These are phyloP conservation scores for Blastomyces emzantsi DNA, from an alignment of 2,329 filamentous ascomycete genomes.

Conservation along the genomic window DNA sequence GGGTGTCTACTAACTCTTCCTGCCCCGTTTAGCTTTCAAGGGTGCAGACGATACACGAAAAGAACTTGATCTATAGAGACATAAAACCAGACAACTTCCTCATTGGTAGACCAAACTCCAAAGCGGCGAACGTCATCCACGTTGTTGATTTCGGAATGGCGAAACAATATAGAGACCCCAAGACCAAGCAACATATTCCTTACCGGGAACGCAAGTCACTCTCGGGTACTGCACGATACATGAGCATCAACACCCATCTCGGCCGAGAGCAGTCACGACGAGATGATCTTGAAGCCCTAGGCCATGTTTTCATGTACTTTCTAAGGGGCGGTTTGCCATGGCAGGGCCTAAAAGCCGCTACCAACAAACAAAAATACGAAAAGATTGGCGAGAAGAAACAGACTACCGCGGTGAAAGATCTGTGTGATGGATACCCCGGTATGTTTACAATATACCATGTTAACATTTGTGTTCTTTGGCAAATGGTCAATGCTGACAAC, in stretches of 20 bases:
- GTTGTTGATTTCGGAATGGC: slow-evolving; percentile 99
- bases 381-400: slow-evolving; percentile 99
- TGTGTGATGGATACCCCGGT: slow-evolving; percentile 89
- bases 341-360: slow-evolving; percentile 60
- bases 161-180: slow-evolving; percentile 97
- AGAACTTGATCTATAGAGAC: slow-evolving; percentile 97
- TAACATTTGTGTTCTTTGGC: too few relatives aligned
- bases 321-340: slow-evolving; percentile 56
- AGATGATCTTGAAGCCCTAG: slow-evolving; percentile 84
- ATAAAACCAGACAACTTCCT: slow-evolving; percentile 99
- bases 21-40: slow-evolving; percentile 58
- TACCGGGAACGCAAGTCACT: slow-evolving; percentile 95
- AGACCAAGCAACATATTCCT: slow-evolving; percentile 98
- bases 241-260: slow-evolving; percentile 99
- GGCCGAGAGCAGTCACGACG: slow-evolving; percentile 91
- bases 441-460: not conserved
- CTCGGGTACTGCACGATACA: slow-evolving; percentile 93
- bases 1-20: not conserved
- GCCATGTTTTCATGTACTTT: slow-evolving; percentile 64
- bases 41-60: slow-evolving; percentile 92
- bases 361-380: slow-evolving; percentile 95
- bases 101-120: slow-evolving; percentile 83
- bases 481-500: not conserved
- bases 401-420: slow-evolving; percentile 90
- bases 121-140: slow-evolving; percentile 95